Conservation (phyloP, 257 asterid genomes). For the Nicotiana attenuata region DNA sequence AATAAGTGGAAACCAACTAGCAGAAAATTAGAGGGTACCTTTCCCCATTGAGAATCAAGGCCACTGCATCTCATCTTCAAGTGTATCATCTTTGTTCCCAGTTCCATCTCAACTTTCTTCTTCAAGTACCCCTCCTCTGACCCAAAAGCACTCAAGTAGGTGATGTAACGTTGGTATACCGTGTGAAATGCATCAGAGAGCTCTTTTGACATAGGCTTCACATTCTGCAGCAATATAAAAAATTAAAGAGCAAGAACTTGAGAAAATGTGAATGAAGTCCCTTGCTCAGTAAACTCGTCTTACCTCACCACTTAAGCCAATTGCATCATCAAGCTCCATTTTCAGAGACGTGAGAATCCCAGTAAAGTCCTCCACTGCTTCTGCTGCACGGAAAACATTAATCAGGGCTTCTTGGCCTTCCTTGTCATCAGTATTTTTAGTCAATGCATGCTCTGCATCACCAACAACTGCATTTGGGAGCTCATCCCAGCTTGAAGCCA, state of each 20-base stretch:
- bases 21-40: conserved; percentile 41
- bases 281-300: conserved; percentile 4
- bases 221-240: conserved; percentile 47
- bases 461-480: conserved; percentile 60
- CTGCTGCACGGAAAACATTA: conserved; percentile 81
- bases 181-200: conserved; percentile 56
- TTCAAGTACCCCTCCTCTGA: conserved; percentile 78
- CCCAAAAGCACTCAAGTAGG: conserved; percentile 75
- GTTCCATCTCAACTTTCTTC: conserved; percentile 89
- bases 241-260: conserved; percentile 15
- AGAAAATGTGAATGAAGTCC: background rate
- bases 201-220: conserved; percentile 77
- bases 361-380: conserved; percentile 90
- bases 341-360: conserved; percentile 70
- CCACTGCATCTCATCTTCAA: conserved; percentile 98
- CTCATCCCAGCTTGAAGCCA: conserved; percentile 85
- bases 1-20: background rate
- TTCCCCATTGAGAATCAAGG: conserved; percentile 89
- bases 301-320: conserved; percentile 94
- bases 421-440: conserved; percentile 76
- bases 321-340: conserved; percentile 82
- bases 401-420: conserved; percentile 65
- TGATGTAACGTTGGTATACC: conserved; percentile 55
- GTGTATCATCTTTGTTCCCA: conserved; percentile 87
- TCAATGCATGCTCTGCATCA: conserved; percentile 58